Percentiles rank a stretch among this genome's conserved stretches.
These are phyloP conservation scores for Barnettozyma botsteinii DNA, from an alignment of 805 yeast genomes.

Conservation along the genomic window DNA sequence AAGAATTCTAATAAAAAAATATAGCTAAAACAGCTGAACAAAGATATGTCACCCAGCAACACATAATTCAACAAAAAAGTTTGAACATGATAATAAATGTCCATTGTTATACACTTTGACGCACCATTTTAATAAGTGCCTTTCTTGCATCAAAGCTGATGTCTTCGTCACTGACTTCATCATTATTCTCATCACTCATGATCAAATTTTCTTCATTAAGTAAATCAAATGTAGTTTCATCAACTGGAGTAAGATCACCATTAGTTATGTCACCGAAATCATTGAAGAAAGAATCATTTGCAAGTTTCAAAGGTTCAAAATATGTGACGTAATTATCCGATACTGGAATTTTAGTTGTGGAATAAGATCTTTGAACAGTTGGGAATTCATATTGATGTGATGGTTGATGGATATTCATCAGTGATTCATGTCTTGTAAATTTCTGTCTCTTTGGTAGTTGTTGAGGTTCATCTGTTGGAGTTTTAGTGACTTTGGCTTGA, in stretches of 20 bases:
- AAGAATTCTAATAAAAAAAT: not conserved
- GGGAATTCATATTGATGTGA: constrained; percentile 1
- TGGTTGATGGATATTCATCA: constrained; percentile 9
- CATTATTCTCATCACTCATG: constrained; percentile 11
- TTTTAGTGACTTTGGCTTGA: constrained; percentile 20
- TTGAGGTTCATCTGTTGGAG: not conserved
- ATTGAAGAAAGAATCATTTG: constrained; percentile 17
- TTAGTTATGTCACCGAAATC: constrained; percentile 13
- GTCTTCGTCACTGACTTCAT: constrained; percentile 14
- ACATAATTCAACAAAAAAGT: too few species aligned
- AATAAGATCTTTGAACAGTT: constrained; percentile 13
- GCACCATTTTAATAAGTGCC: constrained; percentile 25
- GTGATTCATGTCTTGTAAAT: constrained; percentile 21
- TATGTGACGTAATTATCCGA: constrained; percentile 16
- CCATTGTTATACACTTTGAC: constrained; percentile 20
- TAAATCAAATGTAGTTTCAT: constrained; percentile 3
- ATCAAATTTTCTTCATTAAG: constrained; percentile 5
- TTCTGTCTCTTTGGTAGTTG: constrained; percentile 8
- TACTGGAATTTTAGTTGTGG: constrained; percentile 10
- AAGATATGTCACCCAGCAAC: too few species aligned
- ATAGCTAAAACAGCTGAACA: too few species aligned
- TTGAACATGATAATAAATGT: too few species aligned
- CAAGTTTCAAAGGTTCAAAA: constrained; percentile 20
- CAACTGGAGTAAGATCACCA: not conserved
- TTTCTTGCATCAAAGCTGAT: constrained; percentile 25